These are phyloP conservation scores for Clausena lansium DNA, from an alignment of 345 rosid species.

Conservation along the genomic window DNA sequence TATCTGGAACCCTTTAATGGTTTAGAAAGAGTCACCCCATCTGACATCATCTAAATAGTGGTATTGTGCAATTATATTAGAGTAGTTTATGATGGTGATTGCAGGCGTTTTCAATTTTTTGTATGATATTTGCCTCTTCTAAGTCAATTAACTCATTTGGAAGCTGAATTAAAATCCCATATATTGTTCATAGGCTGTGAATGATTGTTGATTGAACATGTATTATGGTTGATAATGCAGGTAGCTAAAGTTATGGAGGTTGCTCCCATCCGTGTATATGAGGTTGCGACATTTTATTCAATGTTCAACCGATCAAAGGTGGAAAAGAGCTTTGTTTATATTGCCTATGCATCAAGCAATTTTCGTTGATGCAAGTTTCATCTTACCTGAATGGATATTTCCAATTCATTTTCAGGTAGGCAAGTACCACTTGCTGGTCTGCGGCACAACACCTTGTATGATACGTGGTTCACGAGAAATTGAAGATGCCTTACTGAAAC, in stretches of 20 bases:
- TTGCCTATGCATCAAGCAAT: slow-evolving; percentile 7
- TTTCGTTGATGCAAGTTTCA: slow-evolving; percentile 1
- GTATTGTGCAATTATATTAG: background rate
- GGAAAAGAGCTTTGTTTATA: slow-evolving; percentile 21
- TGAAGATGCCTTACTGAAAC: slow-evolving; percentile 81
- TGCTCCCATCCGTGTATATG: slow-evolving; percentile 93
- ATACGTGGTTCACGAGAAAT: slow-evolving; percentile 88
- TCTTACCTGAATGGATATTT: slow-evolving; percentile 10
- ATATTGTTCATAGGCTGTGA: background rate
- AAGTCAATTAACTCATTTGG: background rate
- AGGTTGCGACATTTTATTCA: slow-evolving; percentile 98
- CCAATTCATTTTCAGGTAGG: slow-evolving; percentile 64
- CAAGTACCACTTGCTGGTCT: slow-evolving; percentile 92
- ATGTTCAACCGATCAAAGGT: slow-evolving; percentile 94
- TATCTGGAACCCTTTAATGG: background rate
- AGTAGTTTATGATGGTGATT: background rate
- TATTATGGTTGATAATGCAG: slow-evolving; percentile 37
- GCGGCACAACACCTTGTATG: slow-evolving; percentile 99
- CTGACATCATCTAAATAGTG: background rate
- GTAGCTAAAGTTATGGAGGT: slow-evolving; percentile 86
- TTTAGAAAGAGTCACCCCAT: background rate
- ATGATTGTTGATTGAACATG: background rate
- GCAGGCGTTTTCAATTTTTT: background rate
- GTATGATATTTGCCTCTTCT: background rate
- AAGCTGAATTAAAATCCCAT: background rate